These are phyloP conservation scores for Trichoderma semiorbis DNA, from an alignment of 2,329 filamentous ascomycete genomes.

Conservation along the genomic window DNA sequence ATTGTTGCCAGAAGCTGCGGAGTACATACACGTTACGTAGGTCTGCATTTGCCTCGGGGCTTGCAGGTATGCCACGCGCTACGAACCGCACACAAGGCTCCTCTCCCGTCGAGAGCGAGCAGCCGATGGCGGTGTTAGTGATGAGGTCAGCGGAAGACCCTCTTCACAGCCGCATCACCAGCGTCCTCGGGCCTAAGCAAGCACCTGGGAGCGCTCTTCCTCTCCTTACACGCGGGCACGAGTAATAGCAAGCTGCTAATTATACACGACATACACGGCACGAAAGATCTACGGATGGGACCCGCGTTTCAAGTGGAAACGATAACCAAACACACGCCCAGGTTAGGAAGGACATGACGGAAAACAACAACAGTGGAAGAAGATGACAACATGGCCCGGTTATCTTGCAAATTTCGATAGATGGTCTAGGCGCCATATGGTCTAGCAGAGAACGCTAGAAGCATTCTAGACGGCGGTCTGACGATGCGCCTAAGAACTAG, in stretches of 20 bases:
- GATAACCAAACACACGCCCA: neutral
- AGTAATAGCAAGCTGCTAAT: neutral
- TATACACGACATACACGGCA: neutral
- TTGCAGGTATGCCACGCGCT: neutral
- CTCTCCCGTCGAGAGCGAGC: neutral
- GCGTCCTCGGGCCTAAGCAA: neutral
- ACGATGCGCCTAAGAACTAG: neutral
- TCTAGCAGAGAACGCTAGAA: slow-evolving; percentile 3
- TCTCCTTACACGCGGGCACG: neutral
- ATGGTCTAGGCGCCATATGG: neutral
- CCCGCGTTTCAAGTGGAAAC: neutral
- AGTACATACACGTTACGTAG: neutral
- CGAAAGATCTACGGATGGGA: neutral
- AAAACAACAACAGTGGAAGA: neutral
- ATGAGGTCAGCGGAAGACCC: neutral
- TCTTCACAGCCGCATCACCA: neutral
- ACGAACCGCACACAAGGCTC: neutral
- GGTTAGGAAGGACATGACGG: neutral
- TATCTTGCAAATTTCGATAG: slow-evolving; percentile 1
- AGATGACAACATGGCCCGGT: slow-evolving; percentile 14
- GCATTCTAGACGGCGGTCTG: slow-evolving; percentile 14
- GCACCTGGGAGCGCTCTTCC: neutral
- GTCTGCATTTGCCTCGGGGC: neutral
- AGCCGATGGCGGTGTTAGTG: neutral
- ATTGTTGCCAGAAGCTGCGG: neutral